Evolutionary conservation across 1,284 basidiomycete species (phyloP).

Genomic region (Pascua guehoae): DNA sequence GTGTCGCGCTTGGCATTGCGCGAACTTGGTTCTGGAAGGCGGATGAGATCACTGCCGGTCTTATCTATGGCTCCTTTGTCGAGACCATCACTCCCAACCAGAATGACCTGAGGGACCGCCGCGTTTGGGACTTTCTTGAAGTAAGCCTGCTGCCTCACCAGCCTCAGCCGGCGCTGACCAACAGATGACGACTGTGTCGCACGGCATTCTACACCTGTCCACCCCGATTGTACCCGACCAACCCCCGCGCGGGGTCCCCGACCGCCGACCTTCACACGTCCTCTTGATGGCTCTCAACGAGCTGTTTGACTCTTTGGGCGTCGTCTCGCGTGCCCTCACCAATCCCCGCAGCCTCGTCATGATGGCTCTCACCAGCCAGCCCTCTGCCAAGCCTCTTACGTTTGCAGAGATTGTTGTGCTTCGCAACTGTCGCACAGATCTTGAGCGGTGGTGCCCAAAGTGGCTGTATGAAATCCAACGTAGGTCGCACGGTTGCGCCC

Average conservation of each 20-base stretch:
- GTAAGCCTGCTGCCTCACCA: not conserved
- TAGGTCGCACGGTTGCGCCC: not conserved
- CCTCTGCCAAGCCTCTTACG: not conserved
- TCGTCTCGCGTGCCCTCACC: conserved; percentile 14
- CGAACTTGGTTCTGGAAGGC: conserved; percentile 22
- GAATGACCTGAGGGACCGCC: conserved; percentile 14
- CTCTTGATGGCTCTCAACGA: conserved; percentile 18
- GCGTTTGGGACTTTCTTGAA: conserved; percentile 23
- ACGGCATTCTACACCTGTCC: conserved; percentile 18
- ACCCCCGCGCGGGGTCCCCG: conserved; percentile 17
- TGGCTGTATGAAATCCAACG: conserved; percentile 17
- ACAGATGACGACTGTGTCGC: conserved; percentile 19
- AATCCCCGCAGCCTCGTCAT: conserved; percentile 15
- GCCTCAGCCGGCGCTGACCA: not conserved
- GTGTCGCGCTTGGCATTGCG: conserved; percentile 18
- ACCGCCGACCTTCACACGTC: conserved; percentile 9
- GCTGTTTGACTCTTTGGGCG: conserved; percentile 20
- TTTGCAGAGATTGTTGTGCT: conserved; percentile 18
- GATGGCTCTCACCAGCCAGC: conserved; percentile 4
- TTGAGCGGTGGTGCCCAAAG: conserved; percentile 16
- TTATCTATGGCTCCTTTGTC: conserved; percentile 17
- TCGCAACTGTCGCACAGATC: conserved; percentile 10
- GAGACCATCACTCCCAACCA: conserved; percentile 13
- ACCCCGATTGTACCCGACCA: conserved; percentile 15
- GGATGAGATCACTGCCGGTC: conserved; percentile 17